phyloP scores from a whole-genome alignment of 2,329 filamentous ascomycete genomes.

The Macroventuria anomochaeta region DNA sequence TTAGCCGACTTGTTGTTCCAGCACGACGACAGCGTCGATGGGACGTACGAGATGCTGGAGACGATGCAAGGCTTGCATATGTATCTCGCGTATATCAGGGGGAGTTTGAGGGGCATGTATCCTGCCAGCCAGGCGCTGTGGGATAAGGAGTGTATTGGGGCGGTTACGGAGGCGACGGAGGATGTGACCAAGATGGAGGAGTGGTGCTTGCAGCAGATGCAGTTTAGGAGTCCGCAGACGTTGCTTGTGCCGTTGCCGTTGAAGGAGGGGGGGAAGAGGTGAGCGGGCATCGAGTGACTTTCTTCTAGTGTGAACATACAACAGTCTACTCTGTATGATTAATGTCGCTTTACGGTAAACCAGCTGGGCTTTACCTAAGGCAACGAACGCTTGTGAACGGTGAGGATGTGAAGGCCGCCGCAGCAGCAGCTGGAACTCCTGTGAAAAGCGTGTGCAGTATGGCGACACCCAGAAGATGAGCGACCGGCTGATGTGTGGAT shows the following conservation, averaged over 20 bases:
- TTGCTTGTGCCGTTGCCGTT: constrained; percentile 12
- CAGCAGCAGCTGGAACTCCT: no score
- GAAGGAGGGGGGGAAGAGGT: neutral
- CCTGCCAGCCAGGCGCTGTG: constrained; percentile 10
- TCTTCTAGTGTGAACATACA: no score
- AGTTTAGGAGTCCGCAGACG: constrained; percentile 11
- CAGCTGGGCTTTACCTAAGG: no score
- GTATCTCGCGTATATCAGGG: constrained; percentile 9
- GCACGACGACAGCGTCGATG: constrained; percentile 3
- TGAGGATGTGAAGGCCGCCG: no score
- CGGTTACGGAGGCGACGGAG: neutral
- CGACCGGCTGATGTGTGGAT: no score
- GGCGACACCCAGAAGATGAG: no score
- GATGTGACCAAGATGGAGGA: constrained; percentile 15
- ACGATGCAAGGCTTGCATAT: constrained; percentile 11
- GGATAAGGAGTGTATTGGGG: neutral
- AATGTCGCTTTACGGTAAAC: no score
- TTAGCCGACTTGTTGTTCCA: constrained; percentile 7
- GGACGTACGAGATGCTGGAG: constrained; percentile 10
- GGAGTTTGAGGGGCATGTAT: constrained; percentile 6
- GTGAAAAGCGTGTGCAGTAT: no score
- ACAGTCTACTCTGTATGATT: no score
- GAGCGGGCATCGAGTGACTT: no score
- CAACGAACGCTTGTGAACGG: no score
- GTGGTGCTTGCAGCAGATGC: constrained; percentile 18